Percentiles rank a stretch among this genome's conserved stretches.
These are phyloP conservation scores for Corchorus capsularis DNA, from an alignment of 345 rosid species.

Conservation along the genomic window DNA sequence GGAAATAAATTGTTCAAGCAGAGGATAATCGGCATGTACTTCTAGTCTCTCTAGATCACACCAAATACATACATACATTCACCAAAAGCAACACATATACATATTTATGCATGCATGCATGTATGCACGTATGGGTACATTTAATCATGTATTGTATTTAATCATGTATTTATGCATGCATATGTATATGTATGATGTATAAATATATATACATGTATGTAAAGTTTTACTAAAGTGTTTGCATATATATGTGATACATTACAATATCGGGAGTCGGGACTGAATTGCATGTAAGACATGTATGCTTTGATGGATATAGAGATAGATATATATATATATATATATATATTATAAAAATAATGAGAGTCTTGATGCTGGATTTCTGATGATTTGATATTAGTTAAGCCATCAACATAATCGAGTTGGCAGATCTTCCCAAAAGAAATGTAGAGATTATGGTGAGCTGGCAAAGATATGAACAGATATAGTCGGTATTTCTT, in stretches of 20 bases:
- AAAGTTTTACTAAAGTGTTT: background rate
- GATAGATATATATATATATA: background rate
- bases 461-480: background rate
- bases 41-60: too few relatives aligned
- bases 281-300: background rate
- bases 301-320: background rate
- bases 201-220: background rate
- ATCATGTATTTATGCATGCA: too few relatives aligned
- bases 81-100: too few relatives aligned
- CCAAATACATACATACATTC: too few relatives aligned
- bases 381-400: background rate
- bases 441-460: background rate
- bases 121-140: too few relatives aligned
- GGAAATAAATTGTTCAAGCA: too few relatives aligned
- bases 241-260: too few relatives aligned
- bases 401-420: background rate
- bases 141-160: too few relatives aligned
- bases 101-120: too few relatives aligned
- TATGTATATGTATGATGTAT: background rate
- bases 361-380: background rate
- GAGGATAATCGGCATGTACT: too few relatives aligned
- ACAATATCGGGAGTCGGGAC: too few relatives aligned
- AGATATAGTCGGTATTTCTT: background rate
- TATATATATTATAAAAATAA: background rate
- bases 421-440: constrained; percentile 12